phyloP scores from a whole-genome alignment of 805 yeast species.

The Metschnikowia cerradonensis region DNA sequence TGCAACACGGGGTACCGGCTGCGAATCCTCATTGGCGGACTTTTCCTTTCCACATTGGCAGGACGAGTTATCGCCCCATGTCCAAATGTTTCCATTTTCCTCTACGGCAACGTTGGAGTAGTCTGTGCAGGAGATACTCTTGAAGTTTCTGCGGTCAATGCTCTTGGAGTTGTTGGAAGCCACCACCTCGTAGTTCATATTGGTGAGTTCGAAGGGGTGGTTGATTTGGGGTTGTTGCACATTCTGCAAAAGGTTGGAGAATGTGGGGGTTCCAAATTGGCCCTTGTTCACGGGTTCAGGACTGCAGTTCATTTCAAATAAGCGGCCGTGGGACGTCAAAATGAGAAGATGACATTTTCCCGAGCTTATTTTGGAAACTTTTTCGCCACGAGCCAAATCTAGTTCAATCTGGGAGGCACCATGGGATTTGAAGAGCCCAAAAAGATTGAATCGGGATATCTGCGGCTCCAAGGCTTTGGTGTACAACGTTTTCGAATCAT shows the following conservation, averaged over 20 bases:
- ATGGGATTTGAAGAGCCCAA: slow-evolving; percentile 10
- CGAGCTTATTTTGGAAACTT: slow-evolving; percentile 44
- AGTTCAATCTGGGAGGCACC: slow-evolving; percentile 1
- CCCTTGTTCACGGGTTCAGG: slow-evolving; percentile 47
- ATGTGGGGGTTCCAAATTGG: slow-evolving; percentile 77
- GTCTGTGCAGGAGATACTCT: slow-evolving; percentile 66
- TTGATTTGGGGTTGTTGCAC: slow-evolving; percentile 29
- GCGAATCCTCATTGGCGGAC: slow-evolving; percentile 58
- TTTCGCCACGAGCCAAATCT: slow-evolving; percentile 24
- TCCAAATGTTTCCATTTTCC: slow-evolving; percentile 61
- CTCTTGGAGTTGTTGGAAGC: slow-evolving; percentile 18
- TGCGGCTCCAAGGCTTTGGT: neutral
- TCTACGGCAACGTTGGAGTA: slow-evolving; percentile 73
- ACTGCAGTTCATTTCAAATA: slow-evolving; percentile 56
- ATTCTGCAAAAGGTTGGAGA: slow-evolving; percentile 62
- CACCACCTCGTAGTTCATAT: slow-evolving; percentile 49
- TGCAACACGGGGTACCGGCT: slow-evolving; percentile 62
- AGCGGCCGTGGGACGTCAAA: slow-evolving; percentile 54
- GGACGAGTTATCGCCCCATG: slow-evolving; percentile 78
- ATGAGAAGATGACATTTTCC: slow-evolving; percentile 73
- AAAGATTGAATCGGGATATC: neutral
- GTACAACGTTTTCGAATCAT: slow-evolving; percentile 41
- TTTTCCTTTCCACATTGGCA: slow-evolving; percentile 84
- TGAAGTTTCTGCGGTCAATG: slow-evolving; percentile 43
- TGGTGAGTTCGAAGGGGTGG: slow-evolving; percentile 44